A percentile compares a stretch with the other conserved stretches of the same genome.
phyloP scores from a whole-genome alignment of 495 filamentous ascomycete genomes.

The Xanthoparmelia taractica region DNA sequence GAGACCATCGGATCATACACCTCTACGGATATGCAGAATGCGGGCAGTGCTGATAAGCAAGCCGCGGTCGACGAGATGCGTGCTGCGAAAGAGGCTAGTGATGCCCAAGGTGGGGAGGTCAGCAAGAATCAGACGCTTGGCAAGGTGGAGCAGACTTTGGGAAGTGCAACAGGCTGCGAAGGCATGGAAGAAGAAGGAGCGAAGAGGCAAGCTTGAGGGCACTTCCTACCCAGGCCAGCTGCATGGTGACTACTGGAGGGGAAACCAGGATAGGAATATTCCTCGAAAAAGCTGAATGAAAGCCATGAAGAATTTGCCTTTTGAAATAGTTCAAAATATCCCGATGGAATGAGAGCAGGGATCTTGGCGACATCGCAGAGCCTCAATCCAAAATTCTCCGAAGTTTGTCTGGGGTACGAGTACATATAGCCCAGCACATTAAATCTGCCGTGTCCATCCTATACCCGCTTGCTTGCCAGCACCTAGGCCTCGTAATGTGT shows the following conservation, averaged over 20 bases:
- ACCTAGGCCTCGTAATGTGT: neutral
- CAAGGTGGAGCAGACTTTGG: conserved; percentile 22
- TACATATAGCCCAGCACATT: neutral
- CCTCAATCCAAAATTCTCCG: neutral
- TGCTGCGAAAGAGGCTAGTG: conserved; percentile 20
- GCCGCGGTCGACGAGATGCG: conserved; percentile 26
- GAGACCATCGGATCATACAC: conserved; percentile 25
- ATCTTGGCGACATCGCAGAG: neutral
- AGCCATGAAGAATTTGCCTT: neutral
- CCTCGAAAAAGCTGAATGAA: too few species aligned
- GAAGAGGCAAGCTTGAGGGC: conserved; percentile 16
- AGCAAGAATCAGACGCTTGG: conserved; percentile 24
- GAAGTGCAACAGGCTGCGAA: conserved; percentile 23
- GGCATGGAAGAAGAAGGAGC: conserved; percentile 27
- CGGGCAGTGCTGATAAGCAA: conserved; percentile 22
- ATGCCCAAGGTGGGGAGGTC: conserved; percentile 19
- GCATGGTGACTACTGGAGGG: neutral
- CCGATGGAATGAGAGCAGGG: neutral
- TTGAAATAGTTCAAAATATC: neutral
- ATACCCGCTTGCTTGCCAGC: neutral
- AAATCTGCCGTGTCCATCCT: neutral
- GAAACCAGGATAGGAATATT: too few species aligned
- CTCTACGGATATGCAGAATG: conserved; percentile 22
- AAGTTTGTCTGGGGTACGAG: neutral
- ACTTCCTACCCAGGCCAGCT: neutral